These are phyloP conservation scores for Candida parachauliodes DNA, from an alignment of 805 yeast genomes.

Conservation along the genomic window DNA sequence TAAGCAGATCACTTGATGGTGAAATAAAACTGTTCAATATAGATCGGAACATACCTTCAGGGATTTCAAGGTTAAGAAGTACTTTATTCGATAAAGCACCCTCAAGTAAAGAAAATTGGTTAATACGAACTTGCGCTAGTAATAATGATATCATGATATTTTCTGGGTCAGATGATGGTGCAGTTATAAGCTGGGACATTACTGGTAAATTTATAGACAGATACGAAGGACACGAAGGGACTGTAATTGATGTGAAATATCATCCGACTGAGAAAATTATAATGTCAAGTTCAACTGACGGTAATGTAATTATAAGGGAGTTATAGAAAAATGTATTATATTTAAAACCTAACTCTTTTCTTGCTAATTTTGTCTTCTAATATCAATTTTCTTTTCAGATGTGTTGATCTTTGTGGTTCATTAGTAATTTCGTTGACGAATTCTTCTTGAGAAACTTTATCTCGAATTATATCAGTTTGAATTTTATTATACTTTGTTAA, in stretches of 20 bases:
- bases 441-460: not conserved
- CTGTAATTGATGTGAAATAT: slow-evolving; percentile 58
- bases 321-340: too few relatives aligned
- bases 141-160: slow-evolving; percentile 34
- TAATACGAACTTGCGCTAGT: slow-evolving; percentile 50
- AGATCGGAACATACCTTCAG: slow-evolving; percentile 37
- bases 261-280: slow-evolving; percentile 42
- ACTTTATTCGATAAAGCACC: slow-evolving; percentile 56
- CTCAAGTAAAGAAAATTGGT: slow-evolving; percentile 47
- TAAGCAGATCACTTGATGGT: slow-evolving; percentile 57
- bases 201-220: slow-evolving; percentile 47
- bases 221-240: slow-evolving; percentile 57
- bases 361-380: not conserved
- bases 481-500: slow-evolving; percentile 21
- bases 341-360: slow-evolving; percentile 3
- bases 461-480: slow-evolving; percentile 1
- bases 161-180: slow-evolving; percentile 64
- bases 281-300: slow-evolving; percentile 53
- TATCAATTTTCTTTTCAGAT: not conserved
- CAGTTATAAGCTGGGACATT: slow-evolving; percentile 59
- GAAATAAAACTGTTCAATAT: slow-evolving; percentile 57
- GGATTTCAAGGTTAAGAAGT: slow-evolving; percentile 40
- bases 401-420: too few relatives aligned
- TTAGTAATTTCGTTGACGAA: not conserved
- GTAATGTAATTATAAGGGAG: slow-evolving; percentile 49